Evolutionary conservation across 1,284 basidiomycete species (phyloP).

Genomic region (Puccinia horiana): DNA sequence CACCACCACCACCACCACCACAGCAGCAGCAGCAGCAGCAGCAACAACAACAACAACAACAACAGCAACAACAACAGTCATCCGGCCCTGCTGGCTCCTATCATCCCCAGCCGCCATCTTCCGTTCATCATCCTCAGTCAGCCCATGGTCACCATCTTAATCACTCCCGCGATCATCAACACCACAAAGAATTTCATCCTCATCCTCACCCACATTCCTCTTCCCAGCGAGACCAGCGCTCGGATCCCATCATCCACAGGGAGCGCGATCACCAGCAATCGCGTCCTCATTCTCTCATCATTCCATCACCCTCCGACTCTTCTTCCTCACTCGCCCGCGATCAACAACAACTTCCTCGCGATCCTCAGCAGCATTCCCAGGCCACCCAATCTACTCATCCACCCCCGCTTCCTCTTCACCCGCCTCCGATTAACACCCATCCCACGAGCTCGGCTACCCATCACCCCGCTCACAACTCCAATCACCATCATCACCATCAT

Average conservation of each 20-base stretch:
- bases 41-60: neutral
- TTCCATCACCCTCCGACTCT: slow-evolving; percentile 7
- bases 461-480: slow-evolving; percentile 2
- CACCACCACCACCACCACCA: neutral
- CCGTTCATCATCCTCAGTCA: slow-evolving; percentile 11
- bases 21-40: neutral
- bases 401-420: neutral
- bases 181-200: neutral
- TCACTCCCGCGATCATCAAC: slow-evolving; percentile 20
- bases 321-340: slow-evolving; percentile 3
- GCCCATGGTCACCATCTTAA: slow-evolving; percentile 26
- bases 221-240: slow-evolving; percentile 9
- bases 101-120: neutral
- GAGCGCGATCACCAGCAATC: slow-evolving; percentile 34
- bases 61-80: slow-evolving; percentile 5
- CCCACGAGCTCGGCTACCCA: neutral
- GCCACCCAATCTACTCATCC: slow-evolving; percentile 11
- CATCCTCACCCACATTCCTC: neutral
- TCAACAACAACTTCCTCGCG: slow-evolving; percentile 13
- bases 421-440: neutral
- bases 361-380: slow-evolving; percentile 14
- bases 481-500: slow-evolving; percentile 27
- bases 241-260: slow-evolving; percentile 39
- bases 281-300: neutral
- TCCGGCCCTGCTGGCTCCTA: neutral